Percentiles rank a stretch among this genome's conserved stretches.
phyloP scores from a whole-genome alignment of 208 protist species.

The Tritrichomonas musculus region DNA sequence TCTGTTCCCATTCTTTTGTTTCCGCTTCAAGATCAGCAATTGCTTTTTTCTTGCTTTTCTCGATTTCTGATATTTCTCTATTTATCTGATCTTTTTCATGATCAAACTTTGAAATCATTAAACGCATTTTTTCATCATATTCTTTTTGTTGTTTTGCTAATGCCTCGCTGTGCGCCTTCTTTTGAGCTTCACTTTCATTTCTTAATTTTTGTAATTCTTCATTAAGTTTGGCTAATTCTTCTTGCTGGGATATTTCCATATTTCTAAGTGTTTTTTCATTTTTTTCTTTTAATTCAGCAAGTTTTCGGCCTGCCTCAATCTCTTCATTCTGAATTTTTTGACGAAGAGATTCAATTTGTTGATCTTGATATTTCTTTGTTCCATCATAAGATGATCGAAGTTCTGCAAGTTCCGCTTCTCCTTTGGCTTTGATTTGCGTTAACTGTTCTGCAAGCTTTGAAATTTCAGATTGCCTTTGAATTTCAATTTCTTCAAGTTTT shows the following conservation, averaged over 20 bases:
- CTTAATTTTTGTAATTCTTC: background rate
- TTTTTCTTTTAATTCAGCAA: background rate
- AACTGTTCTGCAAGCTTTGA: background rate
- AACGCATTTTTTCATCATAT: background rate
- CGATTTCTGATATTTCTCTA: conserved; percentile 8
- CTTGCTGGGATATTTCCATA: background rate
- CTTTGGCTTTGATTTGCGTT: background rate
- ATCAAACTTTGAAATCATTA: background rate
- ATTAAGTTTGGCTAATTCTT: background rate
- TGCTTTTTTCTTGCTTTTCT: background rate
- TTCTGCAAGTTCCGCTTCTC: background rate
- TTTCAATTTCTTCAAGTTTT: background rate
- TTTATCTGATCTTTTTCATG: background rate
- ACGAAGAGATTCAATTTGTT: background rate
- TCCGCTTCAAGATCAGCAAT: background rate
- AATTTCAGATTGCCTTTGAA: background rate
- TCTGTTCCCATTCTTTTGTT: background rate
- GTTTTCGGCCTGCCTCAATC: background rate
- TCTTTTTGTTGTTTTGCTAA: background rate
- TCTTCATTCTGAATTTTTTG: background rate
- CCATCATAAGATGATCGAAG: background rate
- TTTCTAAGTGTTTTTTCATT: background rate
- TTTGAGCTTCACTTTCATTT: background rate
- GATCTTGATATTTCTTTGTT: background rate
- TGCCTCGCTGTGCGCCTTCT: background rate